Evolutionary conservation across 1,284 basidiomycete species (phyloP).

Genomic region (Trichosporon ovoides): DNA sequence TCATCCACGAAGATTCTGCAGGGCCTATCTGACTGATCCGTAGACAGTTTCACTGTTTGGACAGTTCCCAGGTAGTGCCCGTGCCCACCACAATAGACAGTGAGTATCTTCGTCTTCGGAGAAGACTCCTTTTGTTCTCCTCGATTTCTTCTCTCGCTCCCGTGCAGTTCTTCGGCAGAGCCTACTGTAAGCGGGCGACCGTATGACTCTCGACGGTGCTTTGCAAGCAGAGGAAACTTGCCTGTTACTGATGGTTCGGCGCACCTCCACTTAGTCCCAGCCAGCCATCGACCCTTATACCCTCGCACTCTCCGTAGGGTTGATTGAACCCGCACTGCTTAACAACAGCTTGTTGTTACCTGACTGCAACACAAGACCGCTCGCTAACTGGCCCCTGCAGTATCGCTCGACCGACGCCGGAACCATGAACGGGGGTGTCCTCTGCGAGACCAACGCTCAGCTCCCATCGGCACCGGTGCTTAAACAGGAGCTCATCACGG

Average conservation of each 20-base stretch:
- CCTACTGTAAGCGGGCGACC: not conserved
- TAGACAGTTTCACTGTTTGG: not conserved
- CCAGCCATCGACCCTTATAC: not conserved
- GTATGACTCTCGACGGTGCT: not conserved
- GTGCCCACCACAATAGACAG: conserved; percentile 3
- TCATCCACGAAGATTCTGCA: not conserved
- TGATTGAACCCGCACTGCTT: not conserved
- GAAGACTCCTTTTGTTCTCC: not conserved
- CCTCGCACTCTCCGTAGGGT: conserved; percentile 1
- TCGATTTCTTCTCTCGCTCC: not conserved
- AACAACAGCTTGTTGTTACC: not conserved
- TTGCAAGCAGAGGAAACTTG: not conserved
- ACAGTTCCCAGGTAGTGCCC: not conserved
- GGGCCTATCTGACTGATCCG: not conserved
- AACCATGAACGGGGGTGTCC: conserved; percentile 24
- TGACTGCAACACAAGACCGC: not conserved
- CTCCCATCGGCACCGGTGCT: conserved; percentile 19
- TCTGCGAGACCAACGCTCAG: conserved; percentile 18
- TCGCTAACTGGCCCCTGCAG: not conserved
- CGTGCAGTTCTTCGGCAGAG: not conserved
- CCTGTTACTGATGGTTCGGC: too few species aligned
- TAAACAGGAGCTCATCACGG: conserved; percentile 25
- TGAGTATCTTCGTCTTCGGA: not conserved
- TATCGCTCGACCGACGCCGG: not conserved
- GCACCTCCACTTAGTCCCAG: not conserved